phyloP scores from a whole-genome alignment of 176 grass and related monocot species.

The Thalia dealbata region DNA sequence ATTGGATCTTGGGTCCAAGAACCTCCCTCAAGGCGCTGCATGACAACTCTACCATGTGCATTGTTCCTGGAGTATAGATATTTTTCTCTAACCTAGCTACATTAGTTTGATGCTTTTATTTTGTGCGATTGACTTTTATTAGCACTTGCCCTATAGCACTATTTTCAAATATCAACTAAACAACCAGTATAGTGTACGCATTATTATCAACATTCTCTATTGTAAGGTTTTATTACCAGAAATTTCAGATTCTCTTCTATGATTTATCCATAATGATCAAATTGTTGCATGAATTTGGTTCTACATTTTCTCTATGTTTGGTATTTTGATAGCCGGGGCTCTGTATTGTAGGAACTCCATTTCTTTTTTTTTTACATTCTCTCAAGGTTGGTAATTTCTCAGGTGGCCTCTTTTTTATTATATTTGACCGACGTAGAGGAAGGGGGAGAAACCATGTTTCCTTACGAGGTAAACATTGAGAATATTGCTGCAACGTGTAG shows the following conservation, averaged over 20 bases:
- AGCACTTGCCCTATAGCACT: not conserved
- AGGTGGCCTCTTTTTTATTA: slow-evolving; percentile 95
- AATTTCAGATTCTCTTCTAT: not conserved
- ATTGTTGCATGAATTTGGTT: not conserved
- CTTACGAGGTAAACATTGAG: slow-evolving; percentile 57
- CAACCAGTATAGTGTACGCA: not conserved
- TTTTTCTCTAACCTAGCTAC: too few species aligned
- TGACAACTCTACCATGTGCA: not conserved
- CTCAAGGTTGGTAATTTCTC: slow-evolving; percentile 9
- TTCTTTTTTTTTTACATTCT: not conserved
- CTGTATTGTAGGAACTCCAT: not conserved
- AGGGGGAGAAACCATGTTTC: slow-evolving; percentile 99
- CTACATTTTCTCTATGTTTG: not conserved
- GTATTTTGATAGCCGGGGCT: not conserved
- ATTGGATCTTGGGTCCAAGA: too few species aligned
- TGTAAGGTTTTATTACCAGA: not conserved
- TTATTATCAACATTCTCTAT: not conserved
- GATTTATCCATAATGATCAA: too few species aligned
- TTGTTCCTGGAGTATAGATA: too few species aligned
- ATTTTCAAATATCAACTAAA: not conserved
- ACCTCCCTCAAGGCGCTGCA: too few species aligned
- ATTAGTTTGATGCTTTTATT: too few species aligned
- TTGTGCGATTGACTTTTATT: too few species aligned
- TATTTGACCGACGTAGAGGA: slow-evolving; percentile 90
- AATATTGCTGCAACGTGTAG: not conserved